Conservation (phyloP, 495 filamentous ascomycete genomes). For the Penicillium paxilli region DNA sequence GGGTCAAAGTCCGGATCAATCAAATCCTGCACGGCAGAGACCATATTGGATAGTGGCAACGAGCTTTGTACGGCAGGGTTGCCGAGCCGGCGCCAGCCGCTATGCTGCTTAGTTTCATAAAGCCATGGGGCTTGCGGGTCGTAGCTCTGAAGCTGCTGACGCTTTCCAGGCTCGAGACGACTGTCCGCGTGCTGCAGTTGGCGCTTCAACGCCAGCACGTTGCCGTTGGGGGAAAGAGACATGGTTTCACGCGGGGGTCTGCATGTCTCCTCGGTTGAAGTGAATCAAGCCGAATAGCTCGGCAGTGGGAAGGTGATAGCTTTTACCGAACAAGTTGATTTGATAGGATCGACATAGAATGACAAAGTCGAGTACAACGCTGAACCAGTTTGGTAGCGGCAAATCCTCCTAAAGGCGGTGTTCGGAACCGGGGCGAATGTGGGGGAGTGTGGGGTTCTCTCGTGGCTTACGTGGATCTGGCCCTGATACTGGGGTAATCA, state of each 20-base stretch:
- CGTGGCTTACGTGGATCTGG: conserved; percentile 38
- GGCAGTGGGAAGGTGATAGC: too few relatives aligned
- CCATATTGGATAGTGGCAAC: conserved; percentile 42
- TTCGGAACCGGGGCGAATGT: conserved; percentile 22
- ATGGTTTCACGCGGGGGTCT: conserved; percentile 15
- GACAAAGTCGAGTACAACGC: conserved; percentile 6
- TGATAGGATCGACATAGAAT: conserved; percentile 1
- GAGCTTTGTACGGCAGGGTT: conserved; percentile 29
- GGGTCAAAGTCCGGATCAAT: conserved; percentile 48
- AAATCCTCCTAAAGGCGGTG: conserved; percentile 37
- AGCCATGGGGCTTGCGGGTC: conserved; percentile 41
- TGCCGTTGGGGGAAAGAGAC: conserved; percentile 19
- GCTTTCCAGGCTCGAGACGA: conserved; percentile 20
- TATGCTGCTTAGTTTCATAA: conserved; percentile 26
- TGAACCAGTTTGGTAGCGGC: too few relatives aligned
- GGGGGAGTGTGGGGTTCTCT: conserved; percentile 22
- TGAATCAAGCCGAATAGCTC: neutral
- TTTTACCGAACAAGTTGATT: too few relatives aligned
- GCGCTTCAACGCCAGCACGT: conserved; percentile 27
- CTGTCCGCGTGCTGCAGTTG: conserved; percentile 27
- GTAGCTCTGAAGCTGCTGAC: conserved; percentile 31
- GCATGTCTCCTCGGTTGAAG: neutral
- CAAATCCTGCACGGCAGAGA: conserved; percentile 43
- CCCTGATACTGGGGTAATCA: neutral
- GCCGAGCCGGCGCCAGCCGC: conserved; percentile 32